phyloP scores from a whole-genome alignment of 1,284 basidiomycete species.

The Fomitopsis palustris region DNA sequence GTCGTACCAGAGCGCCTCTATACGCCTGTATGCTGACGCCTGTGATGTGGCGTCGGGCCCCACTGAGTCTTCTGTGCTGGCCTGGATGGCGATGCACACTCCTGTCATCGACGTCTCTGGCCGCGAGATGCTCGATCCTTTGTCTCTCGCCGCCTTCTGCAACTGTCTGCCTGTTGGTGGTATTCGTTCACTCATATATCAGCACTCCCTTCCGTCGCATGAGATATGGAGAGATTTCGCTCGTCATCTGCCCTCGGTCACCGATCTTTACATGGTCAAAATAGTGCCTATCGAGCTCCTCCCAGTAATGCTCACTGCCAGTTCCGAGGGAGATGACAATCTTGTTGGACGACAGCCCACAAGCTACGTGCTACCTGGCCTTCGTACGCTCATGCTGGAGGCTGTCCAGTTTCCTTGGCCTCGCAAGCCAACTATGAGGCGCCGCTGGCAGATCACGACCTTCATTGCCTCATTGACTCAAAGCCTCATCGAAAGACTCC shows the following conservation, averaged over 20 bases:
- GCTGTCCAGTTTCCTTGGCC: not conserved
- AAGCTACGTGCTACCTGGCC: not conserved
- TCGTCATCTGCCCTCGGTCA: not conserved
- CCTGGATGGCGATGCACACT: not conserved
- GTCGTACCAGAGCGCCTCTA: no score
- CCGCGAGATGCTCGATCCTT: not conserved
- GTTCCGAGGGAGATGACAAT: not conserved
- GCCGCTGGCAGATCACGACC: no score
- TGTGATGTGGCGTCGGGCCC: not conserved
- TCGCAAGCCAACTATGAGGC: no score
- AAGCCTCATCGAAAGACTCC: not conserved
- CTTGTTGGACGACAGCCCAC: not conserved
- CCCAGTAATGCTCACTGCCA: not conserved
- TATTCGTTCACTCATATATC: not conserved
- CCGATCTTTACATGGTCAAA: not conserved
- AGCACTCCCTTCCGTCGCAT: not conserved
- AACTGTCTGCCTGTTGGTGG: not conserved
- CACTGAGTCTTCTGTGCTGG: not conserved
- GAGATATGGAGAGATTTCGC: not conserved
- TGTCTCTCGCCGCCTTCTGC: not conserved
- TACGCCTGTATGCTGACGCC: not conserved
- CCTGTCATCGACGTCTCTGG: not conserved
- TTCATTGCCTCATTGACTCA: no score
- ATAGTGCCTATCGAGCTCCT: not conserved
- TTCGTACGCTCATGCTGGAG: not conserved